A percentile compares a stretch with the other conserved stretches of the same genome.
Conservation (phyloP, 306 rosid genomes). For the Hippophae gyantsensis region DNA sequence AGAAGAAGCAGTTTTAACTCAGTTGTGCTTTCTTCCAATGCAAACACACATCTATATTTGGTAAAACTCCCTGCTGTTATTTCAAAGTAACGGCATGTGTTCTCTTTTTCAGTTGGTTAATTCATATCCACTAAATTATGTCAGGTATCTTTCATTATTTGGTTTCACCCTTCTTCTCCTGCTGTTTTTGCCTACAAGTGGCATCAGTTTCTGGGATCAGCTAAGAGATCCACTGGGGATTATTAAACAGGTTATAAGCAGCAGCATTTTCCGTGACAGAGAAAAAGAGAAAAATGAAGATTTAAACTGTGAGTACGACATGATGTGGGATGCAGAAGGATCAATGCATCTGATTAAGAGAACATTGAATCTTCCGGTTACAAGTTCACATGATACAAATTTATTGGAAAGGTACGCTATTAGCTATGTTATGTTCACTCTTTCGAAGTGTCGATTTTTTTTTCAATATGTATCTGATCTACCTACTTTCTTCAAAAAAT, state of each 20-base stretch:
- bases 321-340: constrained; percentile 84
- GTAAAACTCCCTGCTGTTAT: constrained; percentile 25
- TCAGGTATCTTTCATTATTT: constrained; percentile 59
- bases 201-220: constrained; percentile 43
- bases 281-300: constrained; percentile 73
- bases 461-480: too few species aligned
- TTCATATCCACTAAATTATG: constrained; percentile 8
- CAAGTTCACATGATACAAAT: constrained; percentile 33
- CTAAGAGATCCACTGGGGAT: constrained; percentile 22
- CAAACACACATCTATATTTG: constrained; percentile 65
- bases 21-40: constrained; percentile 60
- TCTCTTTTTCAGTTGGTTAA: constrained; percentile 1
- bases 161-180: constrained; percentile 48
- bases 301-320: constrained; percentile 59
- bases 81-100: neutral
- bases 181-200: constrained; percentile 59
- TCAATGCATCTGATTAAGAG: constrained; percentile 80
- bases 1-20: constrained; percentile 42
- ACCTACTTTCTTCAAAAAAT: too few species aligned
- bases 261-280: constrained; percentile 28
- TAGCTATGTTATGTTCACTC: neutral
- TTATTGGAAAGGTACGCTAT: constrained; percentile 51
- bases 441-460: too few species aligned
- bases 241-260: constrained; percentile 32
- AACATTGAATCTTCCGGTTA: constrained; percentile 26